Evolutionary conservation across 768 basidiomycete genomes (phyloP).

Genomic region (Tricholoma sp.): DNA sequence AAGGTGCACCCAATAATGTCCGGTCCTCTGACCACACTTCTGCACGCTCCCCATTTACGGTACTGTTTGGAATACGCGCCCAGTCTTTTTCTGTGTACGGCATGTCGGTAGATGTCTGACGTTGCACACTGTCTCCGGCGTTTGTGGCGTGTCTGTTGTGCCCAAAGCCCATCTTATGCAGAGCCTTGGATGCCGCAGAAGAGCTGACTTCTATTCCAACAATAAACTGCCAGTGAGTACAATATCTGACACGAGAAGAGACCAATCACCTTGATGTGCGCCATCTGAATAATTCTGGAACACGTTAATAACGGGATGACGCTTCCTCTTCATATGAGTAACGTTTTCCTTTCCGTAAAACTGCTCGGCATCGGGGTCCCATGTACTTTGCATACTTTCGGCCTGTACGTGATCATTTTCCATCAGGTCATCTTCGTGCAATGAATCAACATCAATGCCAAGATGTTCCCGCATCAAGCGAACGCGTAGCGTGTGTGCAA

Average conservation of each 20-base stretch:
- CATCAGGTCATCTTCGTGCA: constrained; percentile 73
- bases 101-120: constrained; percentile 5
- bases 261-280: constrained; percentile 44
- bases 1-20: constrained; percentile 50
- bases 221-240: constrained; percentile 2
- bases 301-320: constrained; percentile 26
- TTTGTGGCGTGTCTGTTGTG: constrained; percentile 32
- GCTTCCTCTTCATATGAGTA: constrained; percentile 34
- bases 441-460: constrained; percentile 88
- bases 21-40: constrained; percentile 37
- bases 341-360: constrained; percentile 38
- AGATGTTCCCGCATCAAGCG: constrained; percentile 96
- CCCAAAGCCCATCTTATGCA: constrained; percentile 41
- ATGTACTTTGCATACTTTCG: constrained; percentile 49
- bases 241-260: neutral
- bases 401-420: constrained; percentile 43
- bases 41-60: constrained; percentile 8
- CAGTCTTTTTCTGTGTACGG: neutral
- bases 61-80: constrained; percentile 2
- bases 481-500: constrained; percentile 90
- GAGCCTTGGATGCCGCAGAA: constrained; percentile 27
- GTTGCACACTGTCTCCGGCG: constrained; percentile 27
- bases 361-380: constrained; percentile 77
- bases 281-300: constrained; percentile 32
- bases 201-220: constrained; percentile 30